Evolutionary conservation across 768 basidiomycete species (phyloP).

Genomic region (Lactarius quietus): DNA sequence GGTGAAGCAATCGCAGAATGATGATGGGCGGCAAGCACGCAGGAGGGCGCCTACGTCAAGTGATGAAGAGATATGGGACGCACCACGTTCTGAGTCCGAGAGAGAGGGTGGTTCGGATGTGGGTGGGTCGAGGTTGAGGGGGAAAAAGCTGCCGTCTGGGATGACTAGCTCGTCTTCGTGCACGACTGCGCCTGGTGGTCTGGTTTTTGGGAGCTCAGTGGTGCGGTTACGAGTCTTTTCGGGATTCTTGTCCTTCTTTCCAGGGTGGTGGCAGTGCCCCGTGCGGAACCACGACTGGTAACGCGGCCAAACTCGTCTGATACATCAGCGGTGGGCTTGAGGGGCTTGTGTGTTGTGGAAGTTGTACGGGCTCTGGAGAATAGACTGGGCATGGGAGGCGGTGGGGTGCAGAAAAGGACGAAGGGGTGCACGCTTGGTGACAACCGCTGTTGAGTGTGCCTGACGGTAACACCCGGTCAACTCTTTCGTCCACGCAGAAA

Average conservation of each 20-base stretch:
- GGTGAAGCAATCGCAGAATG: no score
- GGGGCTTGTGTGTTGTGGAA: slow-evolving; percentile 44
- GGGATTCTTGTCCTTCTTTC: slow-evolving; percentile 39
- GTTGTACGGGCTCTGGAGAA: slow-evolving; percentile 68
- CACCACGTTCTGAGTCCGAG: slow-evolving; percentile 24
- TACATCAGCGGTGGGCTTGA: slow-evolving; percentile 32
- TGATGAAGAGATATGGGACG: slow-evolving; percentile 1
- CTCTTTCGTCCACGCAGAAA: background rate
- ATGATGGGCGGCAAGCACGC: background rate
- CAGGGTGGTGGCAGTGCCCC: slow-evolving; percentile 31
- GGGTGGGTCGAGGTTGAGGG: slow-evolving; percentile 35
- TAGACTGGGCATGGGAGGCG: slow-evolving; percentile 59
- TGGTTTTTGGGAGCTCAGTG: slow-evolving; percentile 36
- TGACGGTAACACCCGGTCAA: background rate
- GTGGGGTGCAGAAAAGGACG: slow-evolving; percentile 1
- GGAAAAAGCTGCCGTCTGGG: slow-evolving; percentile 37
- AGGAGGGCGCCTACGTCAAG: background rate
- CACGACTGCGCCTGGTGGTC: slow-evolving; percentile 36
- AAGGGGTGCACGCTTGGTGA: background rate
- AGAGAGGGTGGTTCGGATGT: slow-evolving; percentile 18
- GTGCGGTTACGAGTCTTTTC: slow-evolving; percentile 44
- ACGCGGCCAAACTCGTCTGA: slow-evolving; percentile 69
- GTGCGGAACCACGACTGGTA: slow-evolving; percentile 43
- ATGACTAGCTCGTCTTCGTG: slow-evolving; percentile 33
- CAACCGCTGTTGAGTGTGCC: slow-evolving; percentile 5